Conservation (phyloP, 352 stramenopile species). For the Detonula confervacea region DNA sequence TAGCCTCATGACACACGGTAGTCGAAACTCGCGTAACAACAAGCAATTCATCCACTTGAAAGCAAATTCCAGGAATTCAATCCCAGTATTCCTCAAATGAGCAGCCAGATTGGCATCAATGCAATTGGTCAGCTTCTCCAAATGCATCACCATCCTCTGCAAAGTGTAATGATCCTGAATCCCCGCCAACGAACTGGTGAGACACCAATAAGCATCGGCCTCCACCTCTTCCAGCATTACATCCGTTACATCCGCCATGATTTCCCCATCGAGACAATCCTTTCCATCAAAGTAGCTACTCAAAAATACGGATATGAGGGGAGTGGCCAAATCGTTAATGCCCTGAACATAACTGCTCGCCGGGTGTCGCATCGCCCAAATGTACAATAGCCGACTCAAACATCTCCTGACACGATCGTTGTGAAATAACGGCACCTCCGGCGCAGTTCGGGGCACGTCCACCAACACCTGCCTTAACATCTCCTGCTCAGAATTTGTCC, state of each 20-base stretch:
- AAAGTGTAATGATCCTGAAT: slow-evolving; percentile 99
- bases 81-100: slow-evolving; percentile 92
- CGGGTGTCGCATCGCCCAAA: slow-evolving; percentile 98
- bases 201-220: slow-evolving; percentile 98
- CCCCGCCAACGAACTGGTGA: slow-evolving; percentile 97
- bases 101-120: slow-evolving; percentile 94
- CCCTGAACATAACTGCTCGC: slow-evolving; percentile 98
- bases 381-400: slow-evolving; percentile 97
- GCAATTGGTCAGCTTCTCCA: slow-evolving; percentile 96
- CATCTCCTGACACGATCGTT: slow-evolving; percentile 87
- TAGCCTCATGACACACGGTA: slow-evolving; percentile 94
- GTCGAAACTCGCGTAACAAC: slow-evolving; percentile 95
- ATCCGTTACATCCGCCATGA: slow-evolving; percentile 64
- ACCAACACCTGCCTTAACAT: slow-evolving; percentile 96
- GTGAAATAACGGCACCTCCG: slow-evolving; percentile 96
- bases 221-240: slow-evolving; percentile 87
- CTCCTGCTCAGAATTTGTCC: slow-evolving; percentile 94
- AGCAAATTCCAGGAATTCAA: slow-evolving; percentile 99
- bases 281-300: slow-evolving; percentile 64
- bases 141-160: slow-evolving; percentile 96
- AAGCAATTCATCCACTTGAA: slow-evolving; percentile 99
- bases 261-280: slow-evolving; percentile 69
- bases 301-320: slow-evolving; percentile 97
- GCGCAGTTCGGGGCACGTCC: slow-evolving; percentile 98
- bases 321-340: slow-evolving; percentile 99